These are phyloP conservation scores for Cordyceps cicadae DNA, from an alignment of 2,329 filamentous ascomycete species.

Conservation along the genomic window DNA sequence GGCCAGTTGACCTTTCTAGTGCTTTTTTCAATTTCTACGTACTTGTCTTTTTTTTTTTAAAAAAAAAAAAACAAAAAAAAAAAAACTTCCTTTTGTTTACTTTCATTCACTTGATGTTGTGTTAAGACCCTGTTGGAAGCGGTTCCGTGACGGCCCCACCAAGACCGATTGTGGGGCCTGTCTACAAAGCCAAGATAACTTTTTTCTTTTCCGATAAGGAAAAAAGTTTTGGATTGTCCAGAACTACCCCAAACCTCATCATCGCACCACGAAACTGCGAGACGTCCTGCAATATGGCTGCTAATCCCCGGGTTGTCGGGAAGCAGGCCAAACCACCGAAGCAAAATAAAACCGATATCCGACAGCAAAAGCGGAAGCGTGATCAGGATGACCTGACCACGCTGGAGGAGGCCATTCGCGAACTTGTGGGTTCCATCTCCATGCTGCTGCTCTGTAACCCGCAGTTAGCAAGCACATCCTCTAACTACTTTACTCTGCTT, in stretches of 20 bases:
- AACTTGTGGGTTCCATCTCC: constrained; percentile 22
- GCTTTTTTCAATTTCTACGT: neutral
- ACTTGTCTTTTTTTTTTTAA: no score
- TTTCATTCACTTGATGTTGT: no score
- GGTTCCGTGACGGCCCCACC: constrained; percentile 5
- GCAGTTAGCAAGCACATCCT: neutral
- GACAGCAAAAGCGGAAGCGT: constrained; percentile 31
- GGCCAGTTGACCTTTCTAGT: no score
- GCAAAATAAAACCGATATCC: constrained; percentile 24
- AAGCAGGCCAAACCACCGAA: constrained; percentile 14
- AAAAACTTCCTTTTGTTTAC: neutral
- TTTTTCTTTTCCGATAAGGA: constrained; percentile 6
- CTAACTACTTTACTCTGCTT: neutral
- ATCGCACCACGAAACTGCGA: neutral
- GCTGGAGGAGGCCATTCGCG: constrained; percentile 25
- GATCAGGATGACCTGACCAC: constrained; percentile 28
- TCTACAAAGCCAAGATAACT: neutral
- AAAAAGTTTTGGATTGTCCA: neutral
- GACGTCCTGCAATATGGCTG: constrained; percentile 6
- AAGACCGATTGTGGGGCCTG: constrained; percentile 1
- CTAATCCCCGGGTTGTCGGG: constrained; percentile 2
- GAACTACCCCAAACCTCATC: neutral
- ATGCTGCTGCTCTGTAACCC: neutral
- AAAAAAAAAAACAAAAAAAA: no score
- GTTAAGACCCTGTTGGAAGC: neutral